These are phyloP conservation scores for Didymella sp. DNA, from an alignment of 2,329 filamentous ascomycete species.

Conservation along the genomic window DNA sequence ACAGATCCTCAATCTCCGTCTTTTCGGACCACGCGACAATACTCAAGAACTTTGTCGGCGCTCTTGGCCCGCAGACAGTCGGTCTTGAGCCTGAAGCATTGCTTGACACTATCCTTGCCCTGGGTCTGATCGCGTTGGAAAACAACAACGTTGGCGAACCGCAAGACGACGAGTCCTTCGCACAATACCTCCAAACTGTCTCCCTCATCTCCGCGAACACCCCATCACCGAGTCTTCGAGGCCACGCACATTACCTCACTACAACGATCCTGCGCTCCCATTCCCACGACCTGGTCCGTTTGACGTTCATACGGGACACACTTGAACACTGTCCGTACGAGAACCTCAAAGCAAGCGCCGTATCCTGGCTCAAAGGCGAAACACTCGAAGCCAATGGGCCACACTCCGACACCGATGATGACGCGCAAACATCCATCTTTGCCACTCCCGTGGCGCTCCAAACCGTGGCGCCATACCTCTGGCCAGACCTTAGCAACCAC, in stretches of 20 bases:
- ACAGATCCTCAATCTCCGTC: conserved; percentile 52
- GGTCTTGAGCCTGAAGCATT: conserved; percentile 58
- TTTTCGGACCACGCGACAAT: conserved; percentile 62
- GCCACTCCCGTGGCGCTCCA: conserved; percentile 56
- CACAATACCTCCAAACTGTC: conserved; percentile 59
- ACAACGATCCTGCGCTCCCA: conserved; percentile 61
- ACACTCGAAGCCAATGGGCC: conserved; percentile 57
- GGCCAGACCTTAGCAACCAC: conserved; percentile 56
- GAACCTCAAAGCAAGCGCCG: conserved; percentile 63
- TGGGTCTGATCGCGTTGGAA: conserved; percentile 60
- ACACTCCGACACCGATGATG: conserved; percentile 20
- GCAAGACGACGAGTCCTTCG: conserved; percentile 59
- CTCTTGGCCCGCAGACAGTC: conserved; percentile 44
- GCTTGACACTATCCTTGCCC: conserved; percentile 61
- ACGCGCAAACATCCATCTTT: conserved; percentile 49
- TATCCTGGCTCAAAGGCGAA: conserved; percentile 68
- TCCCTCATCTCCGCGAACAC: conserved; percentile 59
- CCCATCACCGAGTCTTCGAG: conserved; percentile 55
- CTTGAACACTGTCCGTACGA: conserved; percentile 62
- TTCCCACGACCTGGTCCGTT: conserved; percentile 58
- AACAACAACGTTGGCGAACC: conserved; percentile 55
- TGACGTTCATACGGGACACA: conserved; percentile 63
- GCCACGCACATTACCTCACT: conserved; percentile 58
- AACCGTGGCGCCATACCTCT: conserved; percentile 60
- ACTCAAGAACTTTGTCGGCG: conserved; percentile 59